These are phyloP conservation scores for Blepharisma japonicum DNA, from an alignment of 73 alveolate species.

Conservation along the genomic window DNA sequence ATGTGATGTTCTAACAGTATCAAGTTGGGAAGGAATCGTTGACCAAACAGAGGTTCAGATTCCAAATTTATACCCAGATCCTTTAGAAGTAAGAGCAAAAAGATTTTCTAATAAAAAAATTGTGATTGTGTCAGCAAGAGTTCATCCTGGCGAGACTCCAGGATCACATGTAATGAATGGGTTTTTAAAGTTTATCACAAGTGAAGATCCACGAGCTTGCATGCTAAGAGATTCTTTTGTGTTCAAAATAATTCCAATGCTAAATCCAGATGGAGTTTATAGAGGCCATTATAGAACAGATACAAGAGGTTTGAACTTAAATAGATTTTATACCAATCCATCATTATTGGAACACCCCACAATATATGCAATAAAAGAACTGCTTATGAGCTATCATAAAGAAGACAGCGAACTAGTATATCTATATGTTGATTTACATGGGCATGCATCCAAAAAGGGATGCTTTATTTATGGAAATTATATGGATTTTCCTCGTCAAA, in stretches of 20 bases:
- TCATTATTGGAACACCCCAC: slow-evolving; percentile 93
- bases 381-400: slow-evolving; percentile 77
- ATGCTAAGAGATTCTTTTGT: slow-evolving; percentile 85
- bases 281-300: slow-evolving; percentile 91
- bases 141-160: slow-evolving; percentile 99
- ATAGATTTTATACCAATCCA: slow-evolving; percentile 97
- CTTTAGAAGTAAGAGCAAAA: not conserved
- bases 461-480: slow-evolving; percentile 33
- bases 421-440: slow-evolving; percentile 98
- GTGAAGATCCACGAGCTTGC: slow-evolving; percentile 73
- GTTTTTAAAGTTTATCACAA: slow-evolving; percentile 87
- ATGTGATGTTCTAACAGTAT: slow-evolving; percentile 34
- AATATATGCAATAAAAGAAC: slow-evolving; percentile 82
- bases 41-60: slow-evolving; percentile 29
- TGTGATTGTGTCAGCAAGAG: slow-evolving; percentile 89
- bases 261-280: slow-evolving; percentile 99
- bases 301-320: slow-evolving; percentile 97
- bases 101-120: slow-evolving; percentile 42
- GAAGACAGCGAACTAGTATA: slow-evolving; percentile 67
- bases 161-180: slow-evolving; percentile 61
- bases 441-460: slow-evolving; percentile 92
- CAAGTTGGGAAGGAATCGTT: slow-evolving; percentile 17
- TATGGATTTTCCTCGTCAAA: slow-evolving; percentile 65
- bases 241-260: slow-evolving; percentile 95
- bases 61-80: not conserved